Base-by-base conservation (phyloP, 140 eudicot species). In the Stevia rebaudiana region DNA sequence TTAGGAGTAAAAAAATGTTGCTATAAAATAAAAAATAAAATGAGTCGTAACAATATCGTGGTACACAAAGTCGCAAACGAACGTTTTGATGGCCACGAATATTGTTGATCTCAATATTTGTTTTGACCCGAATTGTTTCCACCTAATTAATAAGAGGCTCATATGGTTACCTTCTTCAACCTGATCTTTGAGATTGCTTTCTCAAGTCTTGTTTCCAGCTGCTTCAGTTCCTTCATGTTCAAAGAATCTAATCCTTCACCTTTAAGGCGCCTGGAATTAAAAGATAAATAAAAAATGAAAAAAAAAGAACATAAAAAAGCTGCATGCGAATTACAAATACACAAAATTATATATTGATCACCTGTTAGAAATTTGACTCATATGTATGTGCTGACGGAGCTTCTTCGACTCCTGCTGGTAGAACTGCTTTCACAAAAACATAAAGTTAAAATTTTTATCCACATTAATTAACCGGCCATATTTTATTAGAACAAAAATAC, bases 161-260 rank as follows among this genome's bases (percentile, higher is more conserved):
- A 15, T 2, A 25, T 53, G 18, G 35, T 69, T 70, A 86, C 97
- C 95, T 87, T 90, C 54, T 90, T 90, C 41, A 85, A 80, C 80
- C 96, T 84, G 65, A 90, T 76, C 64, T 83, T 84, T 40, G 94
- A 42, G 17, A 84, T 82, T 78, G 88, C 88, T 63, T 83, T 72
- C 69, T 90, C 96, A 49, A 90, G 86, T 77, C 94, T 77, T 15
- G 62, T 80, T 75, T 90, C 98, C 65, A 90, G 51, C 63, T 90
- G 94, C 78, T 84, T 87, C 67, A 90, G 58, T 69, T 90, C 98
- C 76, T 84, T 90, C 40, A 76, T 47, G 72, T 73, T 82, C 33
- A 90, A 76, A 55, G 83, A 76, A 46, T 80, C 81, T 75, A 90
- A 64, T 6, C 95, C 86, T 63, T 90, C 94, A n/a, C 98, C 98